A percentile compares a stretch with the other conserved stretches of the same genome.
These are phyloP conservation scores for Wickerhamomyces subpelliculosus DNA, from an alignment of 805 yeast species.

Conservation along the genomic window DNA sequence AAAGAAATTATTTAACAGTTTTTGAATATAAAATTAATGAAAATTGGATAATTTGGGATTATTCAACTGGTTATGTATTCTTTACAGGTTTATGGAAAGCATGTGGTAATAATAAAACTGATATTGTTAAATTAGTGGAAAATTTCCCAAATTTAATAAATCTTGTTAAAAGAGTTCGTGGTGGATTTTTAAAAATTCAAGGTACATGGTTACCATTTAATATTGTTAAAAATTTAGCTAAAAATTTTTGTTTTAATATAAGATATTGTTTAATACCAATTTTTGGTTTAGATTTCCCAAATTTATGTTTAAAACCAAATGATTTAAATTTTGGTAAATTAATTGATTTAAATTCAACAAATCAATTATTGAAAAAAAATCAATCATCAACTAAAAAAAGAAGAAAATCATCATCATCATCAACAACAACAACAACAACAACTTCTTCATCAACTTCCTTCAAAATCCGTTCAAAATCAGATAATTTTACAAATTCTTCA, in stretches of 20 bases:
- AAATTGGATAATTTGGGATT: constrained; percentile 83
- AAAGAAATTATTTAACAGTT: constrained; percentile 62
- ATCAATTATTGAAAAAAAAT: not conserved
- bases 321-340: constrained; percentile 18
- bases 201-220: constrained; percentile 88
- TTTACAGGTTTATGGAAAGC: constrained; percentile 86
- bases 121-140: constrained; percentile 59
- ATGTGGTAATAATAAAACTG: constrained; percentile 63
- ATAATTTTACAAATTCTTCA: not conserved
- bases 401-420: constrained; percentile 3
- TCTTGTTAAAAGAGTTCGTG: constrained; percentile 61
- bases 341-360: constrained; percentile 6
- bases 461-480: constrained; percentile 17
- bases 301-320: constrained; percentile 22
- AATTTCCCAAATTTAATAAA: constrained; percentile 16
- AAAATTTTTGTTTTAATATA: constrained; percentile 70
- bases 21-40: constrained; percentile 63
- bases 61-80: constrained; percentile 77
- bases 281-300: constrained; percentile 61
- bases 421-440: not conserved
- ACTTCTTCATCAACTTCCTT: too few relatives aligned
- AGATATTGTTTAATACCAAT: constrained; percentile 71
- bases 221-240: constrained; percentile 60
- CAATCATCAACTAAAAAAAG: constrained; percentile 6
- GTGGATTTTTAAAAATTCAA: constrained; percentile 87